Percentiles rank a stretch among this genome's conserved stretches.
These are phyloP conservation scores for Xylaria sp. DNA, from an alignment of 2,329 filamentous ascomycete genomes.

Conservation along the genomic window DNA sequence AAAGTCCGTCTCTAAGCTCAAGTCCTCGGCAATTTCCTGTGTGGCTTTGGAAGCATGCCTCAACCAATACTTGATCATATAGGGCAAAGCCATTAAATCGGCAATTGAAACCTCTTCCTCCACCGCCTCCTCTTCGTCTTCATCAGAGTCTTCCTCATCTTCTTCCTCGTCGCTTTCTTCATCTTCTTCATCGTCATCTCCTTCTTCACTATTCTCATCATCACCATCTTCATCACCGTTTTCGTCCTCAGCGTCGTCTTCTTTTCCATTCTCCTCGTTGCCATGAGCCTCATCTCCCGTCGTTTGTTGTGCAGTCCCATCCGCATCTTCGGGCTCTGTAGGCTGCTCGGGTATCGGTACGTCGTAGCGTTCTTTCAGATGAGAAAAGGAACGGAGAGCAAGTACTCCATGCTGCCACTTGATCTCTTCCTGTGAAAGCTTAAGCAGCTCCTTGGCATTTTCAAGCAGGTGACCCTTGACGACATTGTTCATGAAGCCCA, in stretches of 20 bases:
- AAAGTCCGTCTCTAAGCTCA: conserved; percentile 54
- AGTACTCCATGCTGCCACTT: conserved; percentile 57
- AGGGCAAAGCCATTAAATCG: conserved; percentile 47
- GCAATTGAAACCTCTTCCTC: conserved; percentile 40
- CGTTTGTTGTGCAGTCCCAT: conserved; percentile 11
- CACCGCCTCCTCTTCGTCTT: conserved; percentile 33
- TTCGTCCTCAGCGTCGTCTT: conserved; percentile 19
- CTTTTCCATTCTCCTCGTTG: conserved; percentile 28
- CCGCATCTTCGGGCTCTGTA: conserved; percentile 19
- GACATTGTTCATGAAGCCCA: conserved; percentile 51
- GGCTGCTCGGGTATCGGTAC: conserved; percentile 39
- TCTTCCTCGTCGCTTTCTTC: conserved; percentile 18
- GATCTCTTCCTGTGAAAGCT: conserved; percentile 53
- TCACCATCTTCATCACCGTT: conserved; percentile 27
- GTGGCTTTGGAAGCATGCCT: conserved; percentile 56
- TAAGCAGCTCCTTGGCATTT: conserved; percentile 51
- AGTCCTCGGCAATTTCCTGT: conserved; percentile 54
- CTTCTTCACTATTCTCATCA: conserved; percentile 32
- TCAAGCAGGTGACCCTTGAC: conserved; percentile 55
- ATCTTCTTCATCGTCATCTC: conserved; percentile 30
- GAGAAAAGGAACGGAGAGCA: conserved; percentile 53
- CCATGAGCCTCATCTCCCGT: conserved; percentile 21
- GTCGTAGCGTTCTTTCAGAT: conserved; percentile 52
- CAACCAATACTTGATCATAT: conserved; percentile 56
- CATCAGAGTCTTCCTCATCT: conserved; percentile 34